phyloP scores from a whole-genome alignment of 192 early-diverging fungal genomes.

The Coemansia sp. region DNA sequence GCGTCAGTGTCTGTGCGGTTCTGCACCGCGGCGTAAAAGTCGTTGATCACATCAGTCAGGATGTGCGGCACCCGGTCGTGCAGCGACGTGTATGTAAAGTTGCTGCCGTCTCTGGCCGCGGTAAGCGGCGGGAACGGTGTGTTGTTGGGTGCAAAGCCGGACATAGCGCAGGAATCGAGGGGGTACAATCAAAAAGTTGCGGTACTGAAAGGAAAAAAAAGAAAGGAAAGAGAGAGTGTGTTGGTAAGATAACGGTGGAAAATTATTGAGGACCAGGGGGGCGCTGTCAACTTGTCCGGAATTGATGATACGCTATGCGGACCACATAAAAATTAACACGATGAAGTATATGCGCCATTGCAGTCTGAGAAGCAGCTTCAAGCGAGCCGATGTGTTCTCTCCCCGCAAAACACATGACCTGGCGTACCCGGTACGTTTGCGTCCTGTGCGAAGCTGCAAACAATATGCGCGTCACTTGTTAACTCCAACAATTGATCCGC shows the following conservation, averaged over 20 bases:
- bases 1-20: constrained; percentile 12
- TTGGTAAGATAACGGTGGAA: no score
- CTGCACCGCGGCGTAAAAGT: constrained; percentile 61
- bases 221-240: constrained; percentile 5
- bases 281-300: no score
- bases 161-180: constrained; percentile 3
- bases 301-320: no score
- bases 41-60: constrained; percentile 74
- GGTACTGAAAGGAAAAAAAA: neutral
- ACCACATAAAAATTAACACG: no score
- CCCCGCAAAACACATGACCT: no score
- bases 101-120: constrained; percentile 57
- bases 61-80: constrained; percentile 80
- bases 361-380: no score
- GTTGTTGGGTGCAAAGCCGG: constrained; percentile 45
- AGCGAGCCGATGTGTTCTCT: no score
- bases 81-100: constrained; percentile 79
- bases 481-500: neutral
- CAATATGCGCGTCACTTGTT: neutral
- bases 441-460: neutral
- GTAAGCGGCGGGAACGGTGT: constrained; percentile 63
- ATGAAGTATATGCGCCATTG: no score
- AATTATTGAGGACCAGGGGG: no score
- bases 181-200: no score
- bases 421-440: no score